phyloP scores from a whole-genome alignment of 371 early-diverging fungal species.

The Mortierella sp. region DNA sequence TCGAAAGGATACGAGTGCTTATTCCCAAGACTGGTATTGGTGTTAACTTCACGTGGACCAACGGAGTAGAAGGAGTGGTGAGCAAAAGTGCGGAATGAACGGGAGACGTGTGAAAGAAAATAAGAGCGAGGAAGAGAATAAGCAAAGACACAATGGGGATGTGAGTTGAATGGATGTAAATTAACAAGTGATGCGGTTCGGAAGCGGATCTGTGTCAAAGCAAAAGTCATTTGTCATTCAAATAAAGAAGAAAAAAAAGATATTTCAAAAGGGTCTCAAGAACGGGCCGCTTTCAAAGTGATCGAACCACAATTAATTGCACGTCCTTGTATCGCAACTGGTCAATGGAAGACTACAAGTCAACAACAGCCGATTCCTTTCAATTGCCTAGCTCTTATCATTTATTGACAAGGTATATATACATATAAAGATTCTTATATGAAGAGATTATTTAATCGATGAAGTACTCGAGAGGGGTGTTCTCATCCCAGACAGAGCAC shows the following conservation, averaged over 20 bases:
- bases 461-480: constrained; percentile 67
- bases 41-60: background rate
- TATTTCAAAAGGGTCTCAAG: background rate
- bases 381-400: too few species aligned
- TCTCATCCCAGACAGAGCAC: constrained; percentile 66
- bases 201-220: constrained; percentile 6
- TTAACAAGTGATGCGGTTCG: background rate
- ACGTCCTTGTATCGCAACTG: too few species aligned
- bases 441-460: constrained; percentile 57
- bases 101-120: background rate
- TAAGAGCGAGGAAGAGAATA: background rate
- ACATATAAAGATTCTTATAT: background rate
- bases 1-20: background rate
- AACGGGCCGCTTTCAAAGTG: background rate
- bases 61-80: background rate
- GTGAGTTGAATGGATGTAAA: background rate
- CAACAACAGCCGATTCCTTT: too few species aligned
- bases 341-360: too few species aligned
- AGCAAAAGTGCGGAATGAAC: background rate
- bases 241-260: background rate
- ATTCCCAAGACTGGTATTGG: background rate
- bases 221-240: constrained; percentile 22
- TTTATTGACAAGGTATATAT: background rate
- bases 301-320: too few species aligned
- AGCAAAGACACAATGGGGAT: background rate